Conservation (phyloP, 139 green algal genomes). For the Ettlia oleoabundans region DNA sequence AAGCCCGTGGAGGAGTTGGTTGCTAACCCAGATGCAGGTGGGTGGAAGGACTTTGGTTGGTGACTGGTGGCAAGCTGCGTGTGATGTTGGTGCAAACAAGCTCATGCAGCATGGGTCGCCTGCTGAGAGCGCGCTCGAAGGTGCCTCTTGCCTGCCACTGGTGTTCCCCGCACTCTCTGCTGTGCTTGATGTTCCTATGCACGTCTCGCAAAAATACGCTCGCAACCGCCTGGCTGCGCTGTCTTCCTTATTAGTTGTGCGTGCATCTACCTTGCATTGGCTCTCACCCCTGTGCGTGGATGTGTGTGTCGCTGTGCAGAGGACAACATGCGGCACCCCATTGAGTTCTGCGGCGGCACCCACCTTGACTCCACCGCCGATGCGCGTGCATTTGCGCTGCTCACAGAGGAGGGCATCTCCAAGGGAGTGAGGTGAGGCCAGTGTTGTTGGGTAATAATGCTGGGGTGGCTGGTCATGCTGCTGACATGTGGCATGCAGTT, state of each 20-base stretch:
- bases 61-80: not conserved
- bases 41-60: not conserved
- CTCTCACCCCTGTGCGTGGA: no score
- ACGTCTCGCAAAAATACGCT: no score
- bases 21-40: constrained; percentile 55
- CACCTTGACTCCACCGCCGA: constrained; percentile 90
- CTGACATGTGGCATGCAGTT: not conserved
- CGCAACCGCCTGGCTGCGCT: not conserved
- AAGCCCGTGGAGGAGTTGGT: constrained; percentile 88
- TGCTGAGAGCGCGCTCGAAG: not conserved
- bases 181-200: no score
- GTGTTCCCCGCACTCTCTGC: no score
- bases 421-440: constrained; percentile 79
- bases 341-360: constrained; percentile 99
- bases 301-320: no score
- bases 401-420: constrained; percentile 96
- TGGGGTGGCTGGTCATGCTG: not conserved
- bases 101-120: not conserved
- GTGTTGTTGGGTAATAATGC: no score
- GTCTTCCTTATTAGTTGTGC: not conserved
- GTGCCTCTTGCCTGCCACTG: no score
- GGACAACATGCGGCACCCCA: constrained; percentile 57
- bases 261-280: no score
- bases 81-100: not conserved
- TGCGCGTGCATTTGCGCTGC: constrained; percentile 88